Percentiles rank a stretch among this genome's conserved stretches.
Conservation (phyloP, 1,139 yeast species). For the Nakaseomyces uthaithaninus region DNA sequence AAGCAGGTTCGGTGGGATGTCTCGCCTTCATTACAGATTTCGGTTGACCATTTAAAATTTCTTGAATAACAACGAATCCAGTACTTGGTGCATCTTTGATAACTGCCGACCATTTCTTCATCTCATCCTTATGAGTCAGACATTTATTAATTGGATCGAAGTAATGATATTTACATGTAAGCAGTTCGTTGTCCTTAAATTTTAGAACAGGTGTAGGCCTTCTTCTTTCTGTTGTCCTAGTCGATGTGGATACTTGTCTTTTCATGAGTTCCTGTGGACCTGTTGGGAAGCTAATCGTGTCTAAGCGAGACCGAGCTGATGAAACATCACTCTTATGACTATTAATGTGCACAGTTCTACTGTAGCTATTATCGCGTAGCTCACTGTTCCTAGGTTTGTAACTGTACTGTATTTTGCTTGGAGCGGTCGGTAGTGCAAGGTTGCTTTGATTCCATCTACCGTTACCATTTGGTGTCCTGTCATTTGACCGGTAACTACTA, state of each 20-base stretch:
- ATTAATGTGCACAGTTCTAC: not conserved
- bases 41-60: slow-evolving; percentile 37
- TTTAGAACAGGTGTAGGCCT: slow-evolving; percentile 22
- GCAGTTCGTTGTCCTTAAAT: slow-evolving; percentile 18
- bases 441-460: not conserved
- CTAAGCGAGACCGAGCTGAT: not conserved
- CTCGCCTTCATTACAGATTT: slow-evolving; percentile 28
- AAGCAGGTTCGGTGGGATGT: slow-evolving; percentile 17
- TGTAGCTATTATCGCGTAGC: not conserved
- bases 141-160: slow-evolving; percentile 21
- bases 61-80: slow-evolving; percentile 50
- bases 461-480: not conserved
- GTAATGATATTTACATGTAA: slow-evolving; percentile 27
- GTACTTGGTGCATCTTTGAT: slow-evolving; percentile 34
- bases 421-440: slow-evolving; percentile 1
- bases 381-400: slow-evolving; percentile 5
- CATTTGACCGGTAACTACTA: not conserved
- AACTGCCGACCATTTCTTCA: slow-evolving; percentile 21
- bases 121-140: slow-evolving; percentile 20
- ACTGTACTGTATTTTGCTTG: slow-evolving; percentile 5
- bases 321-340: not conserved
- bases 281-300: not conserved
- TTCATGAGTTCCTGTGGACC: slow-evolving; percentile 1
- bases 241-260: not conserved
- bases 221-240: not conserved